These are phyloP conservation scores for Yarrowia porcina DNA, from an alignment of 805 yeast genomes.

Conservation along the genomic window DNA sequence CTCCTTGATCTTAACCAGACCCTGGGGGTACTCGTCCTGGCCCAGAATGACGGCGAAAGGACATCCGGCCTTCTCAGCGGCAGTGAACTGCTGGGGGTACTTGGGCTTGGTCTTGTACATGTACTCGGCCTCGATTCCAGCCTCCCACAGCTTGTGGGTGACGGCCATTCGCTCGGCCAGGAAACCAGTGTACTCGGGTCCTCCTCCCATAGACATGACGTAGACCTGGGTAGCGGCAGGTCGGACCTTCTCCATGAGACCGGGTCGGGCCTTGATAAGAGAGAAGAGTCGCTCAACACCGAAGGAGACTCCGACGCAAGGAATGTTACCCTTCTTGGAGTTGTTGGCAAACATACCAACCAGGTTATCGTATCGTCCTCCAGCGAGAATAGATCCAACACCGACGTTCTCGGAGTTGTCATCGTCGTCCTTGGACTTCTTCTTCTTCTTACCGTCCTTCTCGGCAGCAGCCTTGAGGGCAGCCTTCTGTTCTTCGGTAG, in stretches of 20 bases:
- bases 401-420: slow-evolving; percentile 97
- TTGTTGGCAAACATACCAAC: slow-evolving; percentile 96
- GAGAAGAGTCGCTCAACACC: slow-evolving; percentile 96
- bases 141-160: slow-evolving; percentile 78
- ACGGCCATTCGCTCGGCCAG: slow-evolving; percentile 86
- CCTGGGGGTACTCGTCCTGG: slow-evolving; percentile 84
- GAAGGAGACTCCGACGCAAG: slow-evolving; percentile 96
- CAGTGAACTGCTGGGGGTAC: slow-evolving; percentile 93
- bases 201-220: slow-evolving; percentile 98
- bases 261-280: slow-evolving; percentile 72
- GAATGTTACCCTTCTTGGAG: slow-evolving; percentile 71
- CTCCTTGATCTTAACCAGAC: slow-evolving; percentile 78
- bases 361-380: slow-evolving; percentile 95
- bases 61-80: slow-evolving; percentile 93
- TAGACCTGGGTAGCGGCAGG: slow-evolving; percentile 89
- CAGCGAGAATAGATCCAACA: slow-evolving; percentile 97
- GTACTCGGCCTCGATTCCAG: slow-evolving; percentile 87
- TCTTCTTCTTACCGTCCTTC: slow-evolving; percentile 41
- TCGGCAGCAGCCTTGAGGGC: slow-evolving; percentile 39
- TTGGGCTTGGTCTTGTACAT: slow-evolving; percentile 91
- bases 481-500: slow-evolving; percentile 67
- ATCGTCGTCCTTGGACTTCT: slow-evolving; percentile 55
- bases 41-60: slow-evolving; percentile 89
- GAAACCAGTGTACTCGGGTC: slow-evolving; percentile 92
- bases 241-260: slow-evolving; percentile 60